Conservation (phyloP, 225 moss, liverwort and hornwort species). For the Bryoerythrophyllum caledonicum region DNA sequence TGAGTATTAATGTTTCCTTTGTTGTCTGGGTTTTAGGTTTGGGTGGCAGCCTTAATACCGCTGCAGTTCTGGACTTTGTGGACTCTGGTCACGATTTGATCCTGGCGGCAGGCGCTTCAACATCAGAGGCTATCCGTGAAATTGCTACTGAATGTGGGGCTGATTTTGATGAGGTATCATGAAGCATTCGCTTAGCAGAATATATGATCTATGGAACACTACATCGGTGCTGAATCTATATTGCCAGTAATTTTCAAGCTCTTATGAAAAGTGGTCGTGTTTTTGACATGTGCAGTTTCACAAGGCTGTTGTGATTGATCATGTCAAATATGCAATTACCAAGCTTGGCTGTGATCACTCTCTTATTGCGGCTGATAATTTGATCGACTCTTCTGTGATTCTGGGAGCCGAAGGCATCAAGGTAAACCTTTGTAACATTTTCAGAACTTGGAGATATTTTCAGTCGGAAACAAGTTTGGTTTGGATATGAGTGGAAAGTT, state of each 20-base stretch:
- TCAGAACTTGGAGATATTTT: neutral
- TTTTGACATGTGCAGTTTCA: constrained; percentile 57
- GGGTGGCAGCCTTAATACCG: constrained; percentile 77
- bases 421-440: constrained; percentile 30
- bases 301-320: constrained; percentile 85
- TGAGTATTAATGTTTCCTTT: neutral
- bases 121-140: constrained; percentile 86
- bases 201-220: neutral
- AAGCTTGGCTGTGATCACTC: constrained; percentile 75
- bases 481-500: neutral
- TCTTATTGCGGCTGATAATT: constrained; percentile 75
- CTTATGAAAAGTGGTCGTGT: constrained; percentile 11
- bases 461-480: neutral
- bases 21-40: constrained; percentile 47
- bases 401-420: constrained; percentile 65
- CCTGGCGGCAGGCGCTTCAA: constrained; percentile 77
- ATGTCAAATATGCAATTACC: constrained; percentile 71
- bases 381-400: constrained; percentile 66
- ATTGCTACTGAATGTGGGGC: constrained; percentile 96
- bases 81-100: constrained; percentile 95
- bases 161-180: constrained; percentile 86
- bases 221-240: neutral
- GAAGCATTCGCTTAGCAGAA: neutral
- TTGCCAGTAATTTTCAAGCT: constrained; percentile 12
- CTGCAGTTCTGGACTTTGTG: constrained; percentile 79